These are phyloP conservation scores for Penicillium ucsense DNA, from an alignment of 495 filamentous ascomycete species.

Conservation along the genomic window DNA sequence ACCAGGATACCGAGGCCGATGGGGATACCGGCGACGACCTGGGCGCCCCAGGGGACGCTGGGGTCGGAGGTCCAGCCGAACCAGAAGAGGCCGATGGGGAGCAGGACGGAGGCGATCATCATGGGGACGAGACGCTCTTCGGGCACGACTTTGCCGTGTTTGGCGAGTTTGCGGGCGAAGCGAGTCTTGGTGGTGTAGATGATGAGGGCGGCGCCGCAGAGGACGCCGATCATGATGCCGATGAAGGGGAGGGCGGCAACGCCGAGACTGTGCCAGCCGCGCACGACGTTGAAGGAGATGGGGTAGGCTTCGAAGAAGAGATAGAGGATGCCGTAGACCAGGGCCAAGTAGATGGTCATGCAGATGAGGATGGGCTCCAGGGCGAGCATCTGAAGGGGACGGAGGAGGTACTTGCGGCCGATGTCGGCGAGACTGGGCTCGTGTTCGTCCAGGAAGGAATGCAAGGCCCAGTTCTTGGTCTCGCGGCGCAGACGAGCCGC, in stretches of 20 bases:
- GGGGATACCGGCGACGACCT: constrained; percentile 39
- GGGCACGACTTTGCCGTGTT: constrained; percentile 42
- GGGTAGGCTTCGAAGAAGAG: constrained; percentile 55
- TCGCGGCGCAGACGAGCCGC: constrained; percentile 47
- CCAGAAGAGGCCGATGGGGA: constrained; percentile 54
- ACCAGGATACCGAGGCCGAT: constrained; percentile 47
- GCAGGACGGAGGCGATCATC: constrained; percentile 44
- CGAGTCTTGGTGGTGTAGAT: constrained; percentile 42
- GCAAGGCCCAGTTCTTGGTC: constrained; percentile 53
- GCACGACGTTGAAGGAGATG: constrained; percentile 43
- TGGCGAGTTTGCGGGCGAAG: constrained; percentile 39
- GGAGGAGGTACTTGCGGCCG: constrained; percentile 42
- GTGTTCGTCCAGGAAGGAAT: constrained; percentile 49
- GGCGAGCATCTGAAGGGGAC: constrained; percentile 51
- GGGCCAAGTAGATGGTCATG: constrained; percentile 38
- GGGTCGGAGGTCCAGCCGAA: constrained; percentile 51
- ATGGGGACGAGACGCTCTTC: constrained; percentile 51
- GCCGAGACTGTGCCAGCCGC: constrained; percentile 39
- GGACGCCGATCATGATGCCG: constrained; percentile 45
- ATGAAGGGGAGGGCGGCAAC: constrained; percentile 51
- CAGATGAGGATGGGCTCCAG: constrained; percentile 52
- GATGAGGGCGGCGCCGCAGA: constrained; percentile 38
- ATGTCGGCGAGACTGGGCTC: constrained; percentile 37
- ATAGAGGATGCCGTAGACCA: constrained; percentile 56
- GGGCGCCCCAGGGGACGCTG: constrained; percentile 36